Evolutionary conservation across 2,329 filamentous ascomycete genomes (phyloP).

Genomic region (Epichloe hybrida): DNA sequence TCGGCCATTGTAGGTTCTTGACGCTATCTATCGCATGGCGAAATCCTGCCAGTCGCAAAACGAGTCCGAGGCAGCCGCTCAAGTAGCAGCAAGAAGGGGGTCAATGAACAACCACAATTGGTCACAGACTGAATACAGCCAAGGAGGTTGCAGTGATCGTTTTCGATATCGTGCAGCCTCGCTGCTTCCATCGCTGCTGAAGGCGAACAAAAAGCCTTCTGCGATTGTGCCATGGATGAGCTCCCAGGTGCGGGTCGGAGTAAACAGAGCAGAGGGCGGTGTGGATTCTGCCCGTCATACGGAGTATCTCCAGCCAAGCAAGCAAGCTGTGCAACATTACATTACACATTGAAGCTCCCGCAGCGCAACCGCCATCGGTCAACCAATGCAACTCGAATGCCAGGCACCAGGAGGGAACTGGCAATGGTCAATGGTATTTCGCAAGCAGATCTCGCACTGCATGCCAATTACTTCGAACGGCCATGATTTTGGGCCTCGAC

Average conservation of each 20-base stretch:
- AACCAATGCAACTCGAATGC: background rate
- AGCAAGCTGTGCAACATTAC: background rate
- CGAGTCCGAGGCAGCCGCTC: background rate
- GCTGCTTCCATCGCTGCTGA: conserved; percentile 14
- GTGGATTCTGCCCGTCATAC: conserved; percentile 20
- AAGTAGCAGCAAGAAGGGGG: background rate
- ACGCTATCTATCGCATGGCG: conserved; percentile 38
- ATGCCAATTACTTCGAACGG: background rate
- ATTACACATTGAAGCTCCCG: background rate
- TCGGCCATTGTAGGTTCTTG: conserved; percentile 50
- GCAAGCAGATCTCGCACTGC: background rate
- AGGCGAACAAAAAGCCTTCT: conserved; percentile 6
- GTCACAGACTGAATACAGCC: conserved; percentile 8
- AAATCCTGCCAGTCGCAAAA: background rate
- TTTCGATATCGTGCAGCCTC: conserved; percentile 20
- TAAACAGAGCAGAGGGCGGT: conserved; percentile 19
- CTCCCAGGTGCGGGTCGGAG: conserved; percentile 13
- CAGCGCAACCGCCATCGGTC: background rate
- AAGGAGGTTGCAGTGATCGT: background rate
- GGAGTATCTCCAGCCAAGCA: background rate
- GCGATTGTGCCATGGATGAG: conserved; percentile 9
- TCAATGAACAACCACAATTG: conserved; percentile 1
- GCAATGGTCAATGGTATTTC: no score
- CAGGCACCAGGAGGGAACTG: background rate
- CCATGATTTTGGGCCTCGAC: background rate